These are phyloP conservation scores for Pseudotsuga menziesii DNA, from an alignment of 75 land plant species.

Conservation along the genomic window DNA sequence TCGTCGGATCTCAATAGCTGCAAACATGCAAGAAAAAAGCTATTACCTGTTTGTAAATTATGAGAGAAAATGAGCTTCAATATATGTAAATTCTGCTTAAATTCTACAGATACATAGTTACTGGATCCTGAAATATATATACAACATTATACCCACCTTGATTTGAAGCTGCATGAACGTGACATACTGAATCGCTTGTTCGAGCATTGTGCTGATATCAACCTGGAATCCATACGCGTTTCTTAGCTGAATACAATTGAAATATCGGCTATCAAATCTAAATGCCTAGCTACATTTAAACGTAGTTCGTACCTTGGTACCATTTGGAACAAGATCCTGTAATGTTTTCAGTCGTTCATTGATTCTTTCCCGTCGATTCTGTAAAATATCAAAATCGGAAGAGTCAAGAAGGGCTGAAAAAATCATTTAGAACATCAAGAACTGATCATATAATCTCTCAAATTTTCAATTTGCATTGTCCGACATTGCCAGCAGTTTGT, in stretches of 20 bases:
- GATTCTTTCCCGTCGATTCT: conserved; percentile 64
- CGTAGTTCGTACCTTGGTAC: conserved; percentile 27
- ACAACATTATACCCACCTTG: conserved; percentile 34
- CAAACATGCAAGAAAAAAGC: not conserved
- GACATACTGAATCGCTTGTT: conserved; percentile 73
- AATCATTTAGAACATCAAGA: too few relatives aligned
- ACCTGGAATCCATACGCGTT: conserved; percentile 24
- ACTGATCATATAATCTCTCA: too few relatives aligned
- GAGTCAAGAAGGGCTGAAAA: too few relatives aligned
- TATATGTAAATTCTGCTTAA: too few relatives aligned
- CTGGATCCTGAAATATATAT: too few relatives aligned
- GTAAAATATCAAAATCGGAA: not conserved
- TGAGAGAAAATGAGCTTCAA: too few relatives aligned
- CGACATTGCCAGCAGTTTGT: not conserved
- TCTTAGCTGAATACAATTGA: too few relatives aligned
- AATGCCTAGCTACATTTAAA: not conserved
- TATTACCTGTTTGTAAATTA: too few relatives aligned
- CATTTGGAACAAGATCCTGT: conserved; percentile 71
- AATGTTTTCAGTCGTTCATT: conserved; percentile 54
- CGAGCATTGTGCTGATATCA: conserved; percentile 81
- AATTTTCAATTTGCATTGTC: not conserved
- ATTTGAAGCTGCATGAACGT: conserved; percentile 75
- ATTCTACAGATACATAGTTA: too few relatives aligned
- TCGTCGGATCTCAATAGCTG: conserved; percentile 83
- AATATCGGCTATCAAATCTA: not conserved